A percentile compares a stretch with the other conserved stretches of the same genome.
phyloP scores from a whole-genome alignment of 2,329 filamentous ascomycete species.

The Aspergillus calidoustus region DNA sequence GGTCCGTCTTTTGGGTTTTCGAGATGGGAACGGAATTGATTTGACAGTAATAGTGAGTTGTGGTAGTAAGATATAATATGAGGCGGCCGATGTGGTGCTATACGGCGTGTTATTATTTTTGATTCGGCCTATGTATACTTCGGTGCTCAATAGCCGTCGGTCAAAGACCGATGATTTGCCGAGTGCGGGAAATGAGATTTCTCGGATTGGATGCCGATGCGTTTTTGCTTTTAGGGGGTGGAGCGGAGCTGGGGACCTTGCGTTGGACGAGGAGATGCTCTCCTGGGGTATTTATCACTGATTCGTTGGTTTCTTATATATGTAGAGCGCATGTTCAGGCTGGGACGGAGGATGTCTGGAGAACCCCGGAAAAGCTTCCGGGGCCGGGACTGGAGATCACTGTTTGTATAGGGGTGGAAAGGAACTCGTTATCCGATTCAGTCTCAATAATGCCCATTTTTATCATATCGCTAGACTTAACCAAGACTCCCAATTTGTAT shows the following conservation, averaged over 20 bases:
- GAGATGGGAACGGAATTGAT: background rate
- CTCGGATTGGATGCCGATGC: background rate
- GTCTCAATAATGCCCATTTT: background rate
- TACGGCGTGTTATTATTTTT: background rate
- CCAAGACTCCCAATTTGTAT: background rate
- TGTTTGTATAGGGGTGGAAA: background rate
- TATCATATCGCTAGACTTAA: background rate
- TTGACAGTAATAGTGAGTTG: background rate
- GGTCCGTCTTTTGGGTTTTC: background rate
- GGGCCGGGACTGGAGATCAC: background rate
- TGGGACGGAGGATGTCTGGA: background rate
- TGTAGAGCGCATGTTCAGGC: background rate
- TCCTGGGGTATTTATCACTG: background rate
- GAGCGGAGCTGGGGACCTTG: background rate
- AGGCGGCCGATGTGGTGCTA: background rate
- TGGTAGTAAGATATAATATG: background rate
- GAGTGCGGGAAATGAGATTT: conserved; percentile 10
- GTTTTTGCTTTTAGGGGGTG: background rate
- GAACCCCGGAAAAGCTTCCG: conserved; percentile 1
- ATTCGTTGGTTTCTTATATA: background rate
- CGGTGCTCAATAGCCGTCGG: conserved; percentile 15
- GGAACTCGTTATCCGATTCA: conserved; percentile 3
- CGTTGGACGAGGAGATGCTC: background rate
- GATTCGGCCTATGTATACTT: conserved; percentile 5
- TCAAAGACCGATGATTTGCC: conserved; percentile 16